Percentiles rank a stretch among this genome's conserved stretches.
These are phyloP conservation scores for Colletotrichum sp. DNA, from an alignment of 2,329 filamentous ascomycete species.

Conservation along the genomic window DNA sequence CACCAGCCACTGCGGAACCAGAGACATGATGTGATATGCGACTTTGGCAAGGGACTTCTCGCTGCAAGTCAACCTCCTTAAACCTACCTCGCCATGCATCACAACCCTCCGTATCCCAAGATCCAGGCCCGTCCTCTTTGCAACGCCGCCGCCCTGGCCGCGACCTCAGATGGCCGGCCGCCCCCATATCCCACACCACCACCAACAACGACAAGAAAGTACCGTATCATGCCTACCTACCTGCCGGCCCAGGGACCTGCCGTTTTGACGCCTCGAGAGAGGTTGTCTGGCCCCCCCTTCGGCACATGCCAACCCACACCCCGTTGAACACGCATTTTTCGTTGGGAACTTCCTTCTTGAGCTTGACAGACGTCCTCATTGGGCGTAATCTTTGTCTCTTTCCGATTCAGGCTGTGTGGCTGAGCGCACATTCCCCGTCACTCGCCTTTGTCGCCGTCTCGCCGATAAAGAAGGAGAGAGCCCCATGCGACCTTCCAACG, in stretches of 20 bases:
- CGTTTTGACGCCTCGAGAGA: not conserved
- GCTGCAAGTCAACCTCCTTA: not conserved
- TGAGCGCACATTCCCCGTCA: not conserved
- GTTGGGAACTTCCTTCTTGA: constrained; percentile 5
- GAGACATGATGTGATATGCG: not conserved
- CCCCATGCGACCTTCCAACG: not conserved
- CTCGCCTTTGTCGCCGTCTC: not conserved
- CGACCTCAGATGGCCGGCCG: not conserved
- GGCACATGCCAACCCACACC: not conserved
- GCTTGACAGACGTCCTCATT: not conserved
- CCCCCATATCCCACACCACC: not conserved
- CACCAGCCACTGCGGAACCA: not conserved
- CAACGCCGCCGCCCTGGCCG: not conserved
- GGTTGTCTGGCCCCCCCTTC: not conserved
- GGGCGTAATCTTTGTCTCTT: not conserved
- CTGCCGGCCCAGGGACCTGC: constrained; percentile 2
- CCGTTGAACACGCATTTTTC: not conserved
- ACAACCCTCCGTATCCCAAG: not conserved
- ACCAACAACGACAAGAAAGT: not conserved
- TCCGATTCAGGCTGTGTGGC: not conserved
- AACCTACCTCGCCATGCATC: not conserved
- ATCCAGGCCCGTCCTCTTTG: not conserved
- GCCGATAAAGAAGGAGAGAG: not conserved
- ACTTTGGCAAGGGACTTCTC: not conserved
- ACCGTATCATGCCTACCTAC: not conserved